Evolutionary conservation across 257 asterid species (phyloP).

Genomic region (Petrea volubilis): DNA sequence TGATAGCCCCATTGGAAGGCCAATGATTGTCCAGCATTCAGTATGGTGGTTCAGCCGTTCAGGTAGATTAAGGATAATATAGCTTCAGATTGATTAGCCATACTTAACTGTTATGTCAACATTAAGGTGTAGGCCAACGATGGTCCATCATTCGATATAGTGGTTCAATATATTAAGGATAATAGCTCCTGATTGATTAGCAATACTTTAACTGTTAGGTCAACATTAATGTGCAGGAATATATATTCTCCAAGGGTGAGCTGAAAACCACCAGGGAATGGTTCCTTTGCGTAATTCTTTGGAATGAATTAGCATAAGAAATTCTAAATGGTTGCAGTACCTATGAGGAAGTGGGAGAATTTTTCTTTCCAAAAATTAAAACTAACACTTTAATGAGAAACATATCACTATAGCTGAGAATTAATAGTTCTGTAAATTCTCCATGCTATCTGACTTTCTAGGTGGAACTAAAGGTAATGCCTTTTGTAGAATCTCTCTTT

Average conservation of each 20-base stretch:
- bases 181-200: background rate
- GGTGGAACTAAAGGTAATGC: background rate
- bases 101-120: too few species aligned
- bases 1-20: background rate
- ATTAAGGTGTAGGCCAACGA: too few species aligned
- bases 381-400: background rate
- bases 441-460: background rate
- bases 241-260: background rate
- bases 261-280: background rate
- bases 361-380: background rate
- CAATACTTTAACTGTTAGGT: background rate
- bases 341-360: background rate
- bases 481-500: background rate
- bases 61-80: too few species aligned
- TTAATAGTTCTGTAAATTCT: background rate
- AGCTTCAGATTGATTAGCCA: too few species aligned
- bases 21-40: background rate
- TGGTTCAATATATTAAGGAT: background rate
- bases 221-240: background rate
- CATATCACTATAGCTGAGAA: background rate
- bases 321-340: background rate
- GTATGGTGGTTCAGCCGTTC: background rate
- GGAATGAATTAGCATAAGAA: background rate
- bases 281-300: background rate
- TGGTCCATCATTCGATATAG: too few species aligned